phyloP scores from a whole-genome alignment of 495 filamentous ascomycete genomes.

The Tuber melanosporum region DNA sequence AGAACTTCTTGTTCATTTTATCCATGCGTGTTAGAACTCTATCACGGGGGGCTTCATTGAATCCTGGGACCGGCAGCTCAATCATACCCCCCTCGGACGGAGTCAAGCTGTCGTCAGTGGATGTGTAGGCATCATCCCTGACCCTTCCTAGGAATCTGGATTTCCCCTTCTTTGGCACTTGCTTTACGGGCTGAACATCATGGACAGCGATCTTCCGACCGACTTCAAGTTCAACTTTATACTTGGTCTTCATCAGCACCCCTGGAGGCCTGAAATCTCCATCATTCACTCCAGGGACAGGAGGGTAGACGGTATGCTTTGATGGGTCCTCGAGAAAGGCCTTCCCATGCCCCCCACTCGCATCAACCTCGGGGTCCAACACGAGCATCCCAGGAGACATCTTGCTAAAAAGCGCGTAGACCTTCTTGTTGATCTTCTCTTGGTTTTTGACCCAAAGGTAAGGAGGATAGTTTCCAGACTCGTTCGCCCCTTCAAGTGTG shows the following conservation, averaged over 20 bases:
- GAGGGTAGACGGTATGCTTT: conserved; percentile 18
- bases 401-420: conserved; percentile 25
- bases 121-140: conserved; percentile 7
- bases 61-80: conserved; percentile 27
- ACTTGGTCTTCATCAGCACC: conserved; percentile 25
- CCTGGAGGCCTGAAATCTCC: conserved; percentile 32
- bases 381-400: conserved; percentile 17
- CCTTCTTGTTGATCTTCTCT: conserved; percentile 22
- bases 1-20: conserved; percentile 27
- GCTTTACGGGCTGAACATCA: conserved; percentile 14
- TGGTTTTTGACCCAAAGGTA: conserved; percentile 29
- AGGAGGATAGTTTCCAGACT: conserved; percentile 23
- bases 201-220: conserved; percentile 24
- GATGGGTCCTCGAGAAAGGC: conserved; percentile 5
- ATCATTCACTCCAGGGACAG: conserved; percentile 33
- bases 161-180: conserved; percentile 16
- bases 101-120: not conserved
- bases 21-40: conserved; percentile 33
- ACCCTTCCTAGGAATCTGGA: conserved; percentile 24
- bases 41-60: conserved; percentile 22
- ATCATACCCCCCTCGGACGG: conserved; percentile 1
- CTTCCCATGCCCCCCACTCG: conserved; percentile 12
- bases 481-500: conserved; percentile 17
- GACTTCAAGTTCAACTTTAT: conserved; percentile 21
- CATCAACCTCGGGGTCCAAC: conserved; percentile 9